phyloP scores from a whole-genome alignment of 2,329 filamentous ascomycete species.

The Aspergillus alliaceus region DNA sequence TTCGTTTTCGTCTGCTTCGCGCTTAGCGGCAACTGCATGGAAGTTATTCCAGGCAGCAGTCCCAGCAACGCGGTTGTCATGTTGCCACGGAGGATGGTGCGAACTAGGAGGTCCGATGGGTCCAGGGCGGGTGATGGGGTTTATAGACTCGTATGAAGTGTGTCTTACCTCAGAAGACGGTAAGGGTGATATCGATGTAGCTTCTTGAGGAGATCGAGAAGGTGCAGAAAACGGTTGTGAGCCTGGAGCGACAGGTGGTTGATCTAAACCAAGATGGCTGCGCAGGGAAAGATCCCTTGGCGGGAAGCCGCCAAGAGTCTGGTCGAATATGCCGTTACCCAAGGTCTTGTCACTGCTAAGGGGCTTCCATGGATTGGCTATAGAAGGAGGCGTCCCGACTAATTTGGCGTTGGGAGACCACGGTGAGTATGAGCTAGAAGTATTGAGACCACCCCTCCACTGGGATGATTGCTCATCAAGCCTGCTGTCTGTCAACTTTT shows the following conservation, averaged over 20 bases:
- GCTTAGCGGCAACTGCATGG: conserved; percentile 37
- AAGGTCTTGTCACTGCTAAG: conserved; percentile 57
- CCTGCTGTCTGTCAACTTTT: conserved; percentile 25
- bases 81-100: conserved; percentile 33
- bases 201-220: conserved; percentile 34
- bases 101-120: conserved; percentile 49
- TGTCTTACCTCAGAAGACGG: conserved; percentile 42
- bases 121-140: conserved; percentile 42
- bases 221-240: conserved; percentile 32
- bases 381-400: conserved; percentile 30
- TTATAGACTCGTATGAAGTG: conserved; percentile 38
- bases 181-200: conserved; percentile 33
- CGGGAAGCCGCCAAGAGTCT: conserved; percentile 50
- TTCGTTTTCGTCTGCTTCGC: conserved; percentile 43
- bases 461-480: conserved; percentile 35
- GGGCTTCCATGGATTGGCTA: conserved; percentile 60
- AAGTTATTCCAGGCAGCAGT: conserved; percentile 48
- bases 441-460: conserved; percentile 40
- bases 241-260: conserved; percentile 35
- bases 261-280: conserved; percentile 40
- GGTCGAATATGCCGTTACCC: conserved; percentile 65
- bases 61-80: conserved; percentile 28
- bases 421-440: conserved; percentile 37
- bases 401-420: conserved; percentile 40
- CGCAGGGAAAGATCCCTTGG: conserved; percentile 45